These are phyloP conservation scores for Microbotryomycetes sp. DNA, from an alignment of 1,284 basidiomycete species.

Conservation along the genomic window DNA sequence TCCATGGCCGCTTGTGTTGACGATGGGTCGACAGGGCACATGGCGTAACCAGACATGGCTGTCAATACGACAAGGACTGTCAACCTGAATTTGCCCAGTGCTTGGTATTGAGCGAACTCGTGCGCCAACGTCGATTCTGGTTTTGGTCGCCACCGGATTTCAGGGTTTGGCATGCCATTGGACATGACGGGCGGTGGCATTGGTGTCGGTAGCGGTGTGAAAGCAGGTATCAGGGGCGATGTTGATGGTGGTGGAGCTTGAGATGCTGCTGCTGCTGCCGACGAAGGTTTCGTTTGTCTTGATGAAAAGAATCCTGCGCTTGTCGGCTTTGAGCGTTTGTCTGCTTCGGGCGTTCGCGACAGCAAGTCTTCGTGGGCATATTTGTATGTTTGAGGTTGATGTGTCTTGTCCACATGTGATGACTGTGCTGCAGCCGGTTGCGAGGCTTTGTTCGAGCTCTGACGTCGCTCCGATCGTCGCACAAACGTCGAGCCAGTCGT, in stretches of 20 bases:
- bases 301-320: slow-evolving; percentile 20
- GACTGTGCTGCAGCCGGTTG: too few relatives aligned
- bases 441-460: too few relatives aligned
- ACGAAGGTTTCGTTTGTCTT: slow-evolving; percentile 3
- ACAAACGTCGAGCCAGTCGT: too few relatives aligned
- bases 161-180: slow-evolving; percentile 30
- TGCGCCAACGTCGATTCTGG: slow-evolving; percentile 21
- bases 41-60: slow-evolving; percentile 85
- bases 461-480: too few relatives aligned
- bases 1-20: slow-evolving; percentile 53
- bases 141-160: slow-evolving; percentile 27
- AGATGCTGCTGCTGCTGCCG: slow-evolving; percentile 15
- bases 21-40: slow-evolving; percentile 71
- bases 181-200: slow-evolving; percentile 25
- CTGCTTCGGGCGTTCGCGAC: slow-evolving; percentile 5
- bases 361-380: slow-evolving; percentile 34
- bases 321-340: background rate
- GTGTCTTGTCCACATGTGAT: too few relatives aligned
- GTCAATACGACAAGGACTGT: slow-evolving; percentile 85
- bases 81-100: slow-evolving; percentile 81
- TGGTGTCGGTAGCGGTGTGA: slow-evolving; percentile 14
- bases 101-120: slow-evolving; percentile 53
- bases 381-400: background rate
- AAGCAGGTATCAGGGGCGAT: slow-evolving; percentile 28
- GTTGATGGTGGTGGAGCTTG: slow-evolving; percentile 24